phyloP scores from a whole-genome alignment of 108 stramenopile species.

The Schizochytrium sp. region DNA sequence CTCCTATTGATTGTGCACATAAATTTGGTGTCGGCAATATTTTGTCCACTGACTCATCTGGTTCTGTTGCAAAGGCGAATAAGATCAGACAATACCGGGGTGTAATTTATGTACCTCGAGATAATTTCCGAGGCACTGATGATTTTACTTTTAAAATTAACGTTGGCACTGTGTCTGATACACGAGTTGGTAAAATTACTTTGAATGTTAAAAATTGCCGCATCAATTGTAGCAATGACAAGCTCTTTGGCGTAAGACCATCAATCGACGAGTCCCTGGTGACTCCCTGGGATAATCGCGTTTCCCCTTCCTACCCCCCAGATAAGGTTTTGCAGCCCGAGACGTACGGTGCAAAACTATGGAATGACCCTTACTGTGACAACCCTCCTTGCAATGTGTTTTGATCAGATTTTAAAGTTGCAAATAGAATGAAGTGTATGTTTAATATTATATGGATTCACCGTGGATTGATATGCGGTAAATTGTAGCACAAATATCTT shows the following conservation, averaged over 20 bases:
- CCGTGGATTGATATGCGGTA: neutral
- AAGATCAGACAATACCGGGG: neutral
- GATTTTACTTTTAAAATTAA: slow-evolving; percentile 28
- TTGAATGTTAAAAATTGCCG: slow-evolving; percentile 40
- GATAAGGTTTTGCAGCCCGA: slow-evolving; percentile 43
- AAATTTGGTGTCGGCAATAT: slow-evolving; percentile 46
- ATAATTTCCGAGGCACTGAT: slow-evolving; percentile 31
- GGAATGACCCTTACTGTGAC: slow-evolving; percentile 51
- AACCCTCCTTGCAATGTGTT: slow-evolving; percentile 53
- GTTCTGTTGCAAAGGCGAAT: slow-evolving; percentile 28
- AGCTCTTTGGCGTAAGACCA: slow-evolving; percentile 39
- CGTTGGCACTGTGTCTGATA: neutral
- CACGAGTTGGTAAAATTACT: neutral
- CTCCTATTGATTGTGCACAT: slow-evolving; percentile 43
- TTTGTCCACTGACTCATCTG: neutral
- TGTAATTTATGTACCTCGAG: slow-evolving; percentile 32
- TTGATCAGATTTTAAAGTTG: neutral
- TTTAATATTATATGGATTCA: slow-evolving; percentile 1
- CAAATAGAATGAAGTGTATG: neutral
- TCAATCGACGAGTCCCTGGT: slow-evolving; percentile 24
- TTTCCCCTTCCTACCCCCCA: slow-evolving; percentile 12
- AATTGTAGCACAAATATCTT: neutral
- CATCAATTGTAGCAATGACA: neutral
- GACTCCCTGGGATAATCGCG: slow-evolving; percentile 48
- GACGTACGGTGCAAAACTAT: slow-evolving; percentile 9